These are phyloP conservation scores for Malus asiatica DNA, from an alignment of 306 rosid species.

Conservation along the genomic window DNA sequence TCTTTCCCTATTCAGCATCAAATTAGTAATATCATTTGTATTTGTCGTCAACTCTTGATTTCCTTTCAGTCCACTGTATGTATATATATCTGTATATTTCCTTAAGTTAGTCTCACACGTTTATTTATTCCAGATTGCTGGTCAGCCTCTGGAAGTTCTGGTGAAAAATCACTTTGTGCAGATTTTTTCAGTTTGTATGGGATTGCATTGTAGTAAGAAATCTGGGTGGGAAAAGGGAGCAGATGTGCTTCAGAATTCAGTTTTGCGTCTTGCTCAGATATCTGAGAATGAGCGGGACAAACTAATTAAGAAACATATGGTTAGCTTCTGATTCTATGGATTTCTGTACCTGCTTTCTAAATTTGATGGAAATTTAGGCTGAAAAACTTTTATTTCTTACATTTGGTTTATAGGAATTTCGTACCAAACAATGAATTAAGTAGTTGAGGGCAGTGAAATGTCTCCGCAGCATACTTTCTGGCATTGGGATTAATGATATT, in stretches of 20 bases:
- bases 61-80: background rate
- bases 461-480: background rate
- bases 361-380: background rate
- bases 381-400: too few species aligned
- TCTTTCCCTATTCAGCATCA: background rate
- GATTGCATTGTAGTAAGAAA: conserved; percentile 65
- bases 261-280: conserved; percentile 63
- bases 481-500: background rate
- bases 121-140: conserved; percentile 52
- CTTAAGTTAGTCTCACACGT: conserved; percentile 15
- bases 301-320: conserved; percentile 85
- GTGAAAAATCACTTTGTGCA: conserved; percentile 62
- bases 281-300: conserved; percentile 74
- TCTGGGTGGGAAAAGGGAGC: conserved; percentile 61
- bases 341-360: background rate
- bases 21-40: background rate
- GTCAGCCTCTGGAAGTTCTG: conserved; percentile 56
- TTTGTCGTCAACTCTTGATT: background rate
- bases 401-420: background rate
- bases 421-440: background rate
- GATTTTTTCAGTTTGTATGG: conserved; percentile 71
- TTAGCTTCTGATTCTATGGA: conserved; percentile 25
- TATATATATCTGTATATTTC: background rate
- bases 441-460: background rate
- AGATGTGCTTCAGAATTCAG: conserved; percentile 61